These are phyloP conservation scores for Hyaloperonospora brassicae DNA, from an alignment of 352 stramenopile genomes.

Conservation along the genomic window DNA sequence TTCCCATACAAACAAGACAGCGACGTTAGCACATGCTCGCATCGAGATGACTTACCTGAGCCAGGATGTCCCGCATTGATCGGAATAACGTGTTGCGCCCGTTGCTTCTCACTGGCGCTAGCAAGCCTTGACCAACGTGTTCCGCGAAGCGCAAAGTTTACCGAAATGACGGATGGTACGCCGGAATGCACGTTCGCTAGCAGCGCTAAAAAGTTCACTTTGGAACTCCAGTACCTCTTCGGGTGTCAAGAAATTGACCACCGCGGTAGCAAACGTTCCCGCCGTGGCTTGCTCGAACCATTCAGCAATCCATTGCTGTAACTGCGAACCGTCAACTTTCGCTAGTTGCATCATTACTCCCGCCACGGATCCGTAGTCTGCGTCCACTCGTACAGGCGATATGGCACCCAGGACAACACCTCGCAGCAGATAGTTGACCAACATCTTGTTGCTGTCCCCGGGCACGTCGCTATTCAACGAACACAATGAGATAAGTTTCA, in stretches of 20 bases:
- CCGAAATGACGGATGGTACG: constrained; percentile 71
- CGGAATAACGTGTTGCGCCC: background rate
- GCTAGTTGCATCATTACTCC: constrained; percentile 64
- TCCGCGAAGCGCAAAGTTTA: constrained; percentile 71
- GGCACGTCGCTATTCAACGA: constrained; percentile 4
- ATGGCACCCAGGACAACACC: constrained; percentile 61
- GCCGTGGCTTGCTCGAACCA: constrained; percentile 54
- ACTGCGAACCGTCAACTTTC: constrained; percentile 45
- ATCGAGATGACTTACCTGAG: constrained; percentile 1
- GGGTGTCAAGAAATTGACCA: constrained; percentile 47
- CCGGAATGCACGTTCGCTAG: constrained; percentile 64
- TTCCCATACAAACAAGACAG: constrained; percentile 7
- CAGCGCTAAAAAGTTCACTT: constrained; percentile 49
- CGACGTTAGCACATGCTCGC: background rate
- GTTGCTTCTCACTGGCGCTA: constrained; percentile 19
- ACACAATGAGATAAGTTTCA: constrained; percentile 24
- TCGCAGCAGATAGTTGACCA: constrained; percentile 53
- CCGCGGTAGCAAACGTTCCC: constrained; percentile 27
- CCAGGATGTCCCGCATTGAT: constrained; percentile 1
- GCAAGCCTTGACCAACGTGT: constrained; percentile 37
- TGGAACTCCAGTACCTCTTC: constrained; percentile 62
- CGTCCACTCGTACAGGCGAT: constrained; percentile 57
- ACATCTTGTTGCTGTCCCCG: constrained; percentile 30
- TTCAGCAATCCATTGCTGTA: constrained; percentile 53
- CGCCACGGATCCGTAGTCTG: constrained; percentile 69